Conservation (phyloP, 768 basidiomycete species). For the Auricularia cornea region DNA sequence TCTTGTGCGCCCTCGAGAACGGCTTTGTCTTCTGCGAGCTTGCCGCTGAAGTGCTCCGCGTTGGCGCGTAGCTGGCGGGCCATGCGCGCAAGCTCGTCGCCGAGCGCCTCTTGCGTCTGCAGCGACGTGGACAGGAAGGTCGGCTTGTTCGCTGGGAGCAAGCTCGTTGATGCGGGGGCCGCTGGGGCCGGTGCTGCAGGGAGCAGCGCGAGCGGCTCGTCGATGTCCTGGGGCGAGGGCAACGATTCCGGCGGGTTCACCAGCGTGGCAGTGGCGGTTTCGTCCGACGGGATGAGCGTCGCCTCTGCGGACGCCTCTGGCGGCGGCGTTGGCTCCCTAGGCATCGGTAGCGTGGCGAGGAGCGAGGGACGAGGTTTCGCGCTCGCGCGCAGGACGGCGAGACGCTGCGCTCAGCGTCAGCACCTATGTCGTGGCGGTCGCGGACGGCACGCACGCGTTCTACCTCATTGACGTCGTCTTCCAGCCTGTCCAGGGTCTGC, state of each 20-base stretch:
- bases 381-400: background rate
- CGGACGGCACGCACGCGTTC: slow-evolving; percentile 37
- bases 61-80: slow-evolving; percentile 81
- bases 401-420: slow-evolving; percentile 2
- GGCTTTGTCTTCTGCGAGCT: slow-evolving; percentile 65
- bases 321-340: slow-evolving; percentile 16
- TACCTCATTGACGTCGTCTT: slow-evolving; percentile 41
- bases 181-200: slow-evolving; percentile 15
- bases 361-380: slow-evolving; percentile 22
- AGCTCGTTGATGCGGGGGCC: slow-evolving; percentile 15
- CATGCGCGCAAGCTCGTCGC: slow-evolving; percentile 73
- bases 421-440: background rate
- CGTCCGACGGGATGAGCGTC: slow-evolving; percentile 17
- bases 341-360: slow-evolving; percentile 46
- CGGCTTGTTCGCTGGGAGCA: slow-evolving; percentile 21
- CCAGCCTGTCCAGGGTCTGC: slow-evolving; percentile 45
- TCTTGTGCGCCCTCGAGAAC: slow-evolving; percentile 58
- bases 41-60: slow-evolving; percentile 64
- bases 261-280: slow-evolving; percentile 13
- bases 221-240: slow-evolving; percentile 19
- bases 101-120: slow-evolving; percentile 56
- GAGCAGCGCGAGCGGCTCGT: slow-evolving; percentile 27
- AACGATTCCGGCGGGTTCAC: slow-evolving; percentile 37
- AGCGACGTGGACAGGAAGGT: slow-evolving; percentile 28
- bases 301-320: slow-evolving; percentile 9